These are phyloP conservation scores for Hymenoscyphus albidus DNA, from an alignment of 2,329 filamentous ascomycete species.

Conservation along the genomic window DNA sequence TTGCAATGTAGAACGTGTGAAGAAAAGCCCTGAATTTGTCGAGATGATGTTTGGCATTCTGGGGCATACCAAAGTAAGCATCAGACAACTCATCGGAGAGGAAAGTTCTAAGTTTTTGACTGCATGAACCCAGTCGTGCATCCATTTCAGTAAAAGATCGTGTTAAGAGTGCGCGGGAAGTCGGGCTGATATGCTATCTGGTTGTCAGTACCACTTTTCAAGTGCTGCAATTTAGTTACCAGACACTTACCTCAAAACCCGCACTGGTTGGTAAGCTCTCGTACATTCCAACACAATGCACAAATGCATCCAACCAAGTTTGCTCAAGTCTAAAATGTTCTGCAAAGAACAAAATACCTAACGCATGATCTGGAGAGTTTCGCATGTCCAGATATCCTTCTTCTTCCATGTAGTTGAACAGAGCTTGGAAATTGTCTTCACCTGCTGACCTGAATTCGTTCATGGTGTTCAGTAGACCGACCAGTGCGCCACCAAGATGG, in stretches of 20 bases:
- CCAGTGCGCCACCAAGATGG: slow-evolving; percentile 60
- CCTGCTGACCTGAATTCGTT: slow-evolving; percentile 53
- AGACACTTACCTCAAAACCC: slow-evolving; percentile 56
- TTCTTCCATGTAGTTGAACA: slow-evolving; percentile 62
- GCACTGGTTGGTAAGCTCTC: slow-evolving; percentile 52
- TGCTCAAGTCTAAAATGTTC: slow-evolving; percentile 60
- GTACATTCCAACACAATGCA: slow-evolving; percentile 76
- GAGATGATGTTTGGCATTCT: slow-evolving; percentile 60
- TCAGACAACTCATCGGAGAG: slow-evolving; percentile 68
- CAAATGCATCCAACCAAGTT: slow-evolving; percentile 71
- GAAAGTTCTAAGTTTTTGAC: slow-evolving; percentile 59
- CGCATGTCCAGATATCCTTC: slow-evolving; percentile 67
- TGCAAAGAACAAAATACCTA: slow-evolving; percentile 64
- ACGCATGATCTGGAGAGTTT: slow-evolving; percentile 62
- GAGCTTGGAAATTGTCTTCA: slow-evolving; percentile 55
- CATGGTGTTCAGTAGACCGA: slow-evolving; percentile 63
- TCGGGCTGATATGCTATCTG: slow-evolving; percentile 44
- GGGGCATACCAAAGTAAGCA: slow-evolving; percentile 59
- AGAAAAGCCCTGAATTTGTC: slow-evolving; percentile 70
- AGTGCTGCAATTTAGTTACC: not conserved
- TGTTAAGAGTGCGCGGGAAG: slow-evolving; percentile 62
- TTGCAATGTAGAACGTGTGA: slow-evolving; percentile 60
- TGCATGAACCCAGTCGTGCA: slow-evolving; percentile 53
- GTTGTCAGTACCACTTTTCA: not conserved
- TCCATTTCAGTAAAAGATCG: slow-evolving; percentile 63